Base-by-base conservation (phyloP, 208 protist species). In the Leishmania lainsoni region DNA sequence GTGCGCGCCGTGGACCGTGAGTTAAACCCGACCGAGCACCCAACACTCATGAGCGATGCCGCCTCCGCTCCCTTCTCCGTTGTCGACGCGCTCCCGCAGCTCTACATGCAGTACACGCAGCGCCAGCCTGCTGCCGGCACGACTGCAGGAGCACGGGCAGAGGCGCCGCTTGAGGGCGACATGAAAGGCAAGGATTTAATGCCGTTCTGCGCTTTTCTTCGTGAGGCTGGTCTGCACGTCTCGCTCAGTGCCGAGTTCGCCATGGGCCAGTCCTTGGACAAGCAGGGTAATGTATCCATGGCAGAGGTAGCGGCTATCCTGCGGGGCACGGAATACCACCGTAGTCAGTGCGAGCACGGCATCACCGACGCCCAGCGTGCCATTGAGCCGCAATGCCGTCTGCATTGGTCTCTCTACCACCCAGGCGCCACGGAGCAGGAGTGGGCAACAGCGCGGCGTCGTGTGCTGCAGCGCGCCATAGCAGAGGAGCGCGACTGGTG, bases 401-500 rank as follows among this genome's bases (percentile, higher is more conserved):
- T 89, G 35, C 93, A 96, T 83, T 97, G 92, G 93, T 74, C 74
- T 16, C 83, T 96, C n/a, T 90, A 92, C 78, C 87, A 96, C 84
- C 93, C 94, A 0, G 92, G 92, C 22, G 92, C 93, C 9, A 93
- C 71, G 9, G 90, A 84, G n/a, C 86, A 84, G 56, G 94, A 97
- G 90, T 97, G 94, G 94, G 90, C 92, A 35, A 74, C 77, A 42
- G 91, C 81, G 48, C 92, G 94, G 49, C 89, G 93, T 20, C 51
- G 63, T 54, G 93, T 93, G 48, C 86, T 97, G n/a, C 61, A 86
- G 56, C 76, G 75, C 48, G 93, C 94, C 10, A 89, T 95, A 81
- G 58, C 69, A 22, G 75, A 85, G 49, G 92, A 96, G 77, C 91
- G 93, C 14, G 93, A 96, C 78, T 97, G 94, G 93, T 97, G 92